Evolutionary conservation across 202 grass and related monocot species (phyloP), one percentile per base, ranked within the genome.

Genomic region (Brachypodium distachyon): DNA sequence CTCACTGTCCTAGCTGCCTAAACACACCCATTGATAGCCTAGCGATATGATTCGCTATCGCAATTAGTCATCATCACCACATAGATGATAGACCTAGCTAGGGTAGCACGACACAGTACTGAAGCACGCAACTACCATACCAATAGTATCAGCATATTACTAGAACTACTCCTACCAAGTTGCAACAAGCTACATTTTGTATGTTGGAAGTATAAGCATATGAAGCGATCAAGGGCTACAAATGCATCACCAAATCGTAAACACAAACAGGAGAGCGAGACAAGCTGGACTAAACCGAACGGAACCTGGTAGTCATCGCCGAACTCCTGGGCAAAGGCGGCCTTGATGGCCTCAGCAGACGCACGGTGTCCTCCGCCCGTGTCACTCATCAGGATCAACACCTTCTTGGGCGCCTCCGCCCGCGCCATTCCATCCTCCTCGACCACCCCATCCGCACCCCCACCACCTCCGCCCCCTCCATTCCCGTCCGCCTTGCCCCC

Each of bases 321-420:
- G 7, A 85, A 98, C 71, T 94, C 91, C 79, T 98, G 73, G 28
- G 44, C 73, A 79, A 98, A 98, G 9, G 96, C 87, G 2, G 89
- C 83, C 70, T 92, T 98, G 66, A 98, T 95, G 34, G 96, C 96
- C 80, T 98, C 96, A 0, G 96, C 96, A 4, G 96, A 98, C 0
- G 96, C 96, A 21, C 96, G 85, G 48, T 98, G 96, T 0, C 96
- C 96, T 12, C 96, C 96, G 47, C 96, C 96, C 1, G 96, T 98
- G 70, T 98, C 96, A 62, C 96, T 98, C 96, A 98, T 98, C 70
- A 98, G 80, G 41, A 98, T 98, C 17, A 98, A 32, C 66, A 98
- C 91, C 34, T 92, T 94, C 83, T 98, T 98, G 3, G 91, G 85
- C 50, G 87, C 83, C 68, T 85, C 78, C 16, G 75, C 68, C 41